Conservation (phyloP, 306 rosid genomes). For the Quercus wislizeni region DNA sequence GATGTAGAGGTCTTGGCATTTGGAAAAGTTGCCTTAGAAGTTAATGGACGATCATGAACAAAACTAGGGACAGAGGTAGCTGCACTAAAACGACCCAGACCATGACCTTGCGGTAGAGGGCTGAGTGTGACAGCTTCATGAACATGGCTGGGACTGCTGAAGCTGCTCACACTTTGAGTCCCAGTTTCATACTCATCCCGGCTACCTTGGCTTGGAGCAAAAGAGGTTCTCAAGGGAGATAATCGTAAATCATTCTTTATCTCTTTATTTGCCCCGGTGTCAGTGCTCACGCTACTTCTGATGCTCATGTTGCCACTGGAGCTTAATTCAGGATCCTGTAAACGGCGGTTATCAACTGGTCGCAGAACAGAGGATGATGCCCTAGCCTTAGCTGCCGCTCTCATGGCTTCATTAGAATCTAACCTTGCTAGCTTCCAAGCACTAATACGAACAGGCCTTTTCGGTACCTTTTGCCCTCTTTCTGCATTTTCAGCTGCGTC, state of each 20-base stretch:
- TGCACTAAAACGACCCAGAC: slow-evolving; percentile 56
- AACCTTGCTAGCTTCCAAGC: slow-evolving; percentile 97
- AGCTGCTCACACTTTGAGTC: slow-evolving; percentile 92
- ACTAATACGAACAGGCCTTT: slow-evolving; percentile 81
- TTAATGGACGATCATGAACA: slow-evolving; percentile 55
- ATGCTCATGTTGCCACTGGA: slow-evolving; percentile 89
- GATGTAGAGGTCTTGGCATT: slow-evolving; percentile 45
- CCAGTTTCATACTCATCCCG: slow-evolving; percentile 92
- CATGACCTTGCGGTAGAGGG: slow-evolving; percentile 77
- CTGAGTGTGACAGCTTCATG: slow-evolving; percentile 87
- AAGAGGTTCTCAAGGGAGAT: slow-evolving; percentile 65
- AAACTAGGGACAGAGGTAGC: slow-evolving; percentile 55
- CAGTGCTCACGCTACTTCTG: slow-evolving; percentile 87
- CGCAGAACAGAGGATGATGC: slow-evolving; percentile 94
- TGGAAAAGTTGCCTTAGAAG: slow-evolving; percentile 55
- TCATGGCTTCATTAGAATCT: slow-evolving; percentile 79
- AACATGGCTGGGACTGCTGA: slow-evolving; percentile 91
- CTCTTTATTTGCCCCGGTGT: slow-evolving; percentile 67
- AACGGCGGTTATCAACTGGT: slow-evolving; percentile 65
- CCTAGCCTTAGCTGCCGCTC: slow-evolving; percentile 95
- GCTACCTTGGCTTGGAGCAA: slow-evolving; percentile 89
- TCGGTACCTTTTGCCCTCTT: slow-evolving; percentile 61
- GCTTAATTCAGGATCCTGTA: slow-evolving; percentile 63
- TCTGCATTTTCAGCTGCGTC: slow-evolving; percentile 82
- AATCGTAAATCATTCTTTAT: slow-evolving; percentile 56